phyloP scores from a whole-genome alignment of 1,284 basidiomycete species.

The Boletus subluridellus region DNA sequence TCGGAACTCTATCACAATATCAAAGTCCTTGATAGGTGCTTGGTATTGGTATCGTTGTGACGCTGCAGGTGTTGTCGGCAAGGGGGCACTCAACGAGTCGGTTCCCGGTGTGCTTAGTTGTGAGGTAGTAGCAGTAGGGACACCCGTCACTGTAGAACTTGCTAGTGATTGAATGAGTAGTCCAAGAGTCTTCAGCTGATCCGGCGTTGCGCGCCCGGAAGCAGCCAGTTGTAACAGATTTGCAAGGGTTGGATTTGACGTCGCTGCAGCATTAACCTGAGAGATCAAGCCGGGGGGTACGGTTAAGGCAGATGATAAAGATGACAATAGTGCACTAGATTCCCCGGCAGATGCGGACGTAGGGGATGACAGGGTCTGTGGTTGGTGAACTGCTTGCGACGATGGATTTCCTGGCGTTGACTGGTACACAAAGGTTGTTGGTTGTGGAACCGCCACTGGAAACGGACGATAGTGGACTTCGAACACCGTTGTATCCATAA shows the following conservation, averaged over 20 bases:
- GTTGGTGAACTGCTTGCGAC: constrained; percentile 17
- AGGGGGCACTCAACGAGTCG: constrained; percentile 11
- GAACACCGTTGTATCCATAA: constrained; percentile 60
- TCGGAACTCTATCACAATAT: constrained; percentile 65
- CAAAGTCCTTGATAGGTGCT: constrained; percentile 49
- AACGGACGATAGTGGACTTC: constrained; percentile 55
- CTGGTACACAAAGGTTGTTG: constrained; percentile 27
- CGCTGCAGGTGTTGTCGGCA: constrained; percentile 11
- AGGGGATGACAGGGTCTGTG: constrained; percentile 4
- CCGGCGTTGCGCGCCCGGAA: constrained; percentile 52
- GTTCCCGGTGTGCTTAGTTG: constrained; percentile 11
- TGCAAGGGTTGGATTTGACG: constrained; percentile 59
- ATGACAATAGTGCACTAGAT: constrained; percentile 39
- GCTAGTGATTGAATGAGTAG: constrained; percentile 59
- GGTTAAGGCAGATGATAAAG: constrained; percentile 41
- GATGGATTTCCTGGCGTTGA: constrained; percentile 15
- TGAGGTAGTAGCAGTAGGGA: constrained; percentile 6
- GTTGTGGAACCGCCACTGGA: constrained; percentile 21
- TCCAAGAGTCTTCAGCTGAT: constrained; percentile 62
- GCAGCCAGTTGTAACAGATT: constrained; percentile 61
- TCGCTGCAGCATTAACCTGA: constrained; percentile 62
- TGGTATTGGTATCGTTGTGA: constrained; percentile 22
- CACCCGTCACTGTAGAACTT: constrained; percentile 18
- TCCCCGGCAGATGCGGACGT: constrained; percentile 13
- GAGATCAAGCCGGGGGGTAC: constrained; percentile 56